Conservation (phyloP, 202 grass and related monocot species). For the Saccharum hybrid region DNA sequence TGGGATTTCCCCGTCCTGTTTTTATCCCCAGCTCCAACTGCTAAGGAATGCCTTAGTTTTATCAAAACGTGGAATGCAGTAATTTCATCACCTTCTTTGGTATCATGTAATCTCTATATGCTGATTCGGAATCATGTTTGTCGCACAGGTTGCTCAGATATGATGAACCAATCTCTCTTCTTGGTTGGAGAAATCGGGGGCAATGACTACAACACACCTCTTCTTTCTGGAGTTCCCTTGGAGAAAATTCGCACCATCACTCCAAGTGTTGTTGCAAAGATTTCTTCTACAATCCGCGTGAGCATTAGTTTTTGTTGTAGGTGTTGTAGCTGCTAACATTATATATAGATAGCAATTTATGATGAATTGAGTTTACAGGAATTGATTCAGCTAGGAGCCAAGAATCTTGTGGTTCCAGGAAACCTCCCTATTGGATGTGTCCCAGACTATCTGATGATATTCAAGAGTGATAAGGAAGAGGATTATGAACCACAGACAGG, state of each 20-base stretch:
- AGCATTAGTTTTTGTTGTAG: constrained; percentile 22
- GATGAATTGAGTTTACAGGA: constrained; percentile 49
- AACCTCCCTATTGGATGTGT: constrained; percentile 72
- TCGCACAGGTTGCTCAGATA: constrained; percentile 44
- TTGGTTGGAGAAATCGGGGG: constrained; percentile 84
- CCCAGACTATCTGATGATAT: constrained; percentile 55
- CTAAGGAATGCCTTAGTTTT: neutral
- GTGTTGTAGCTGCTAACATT: neutral
- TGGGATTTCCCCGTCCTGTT: neutral
- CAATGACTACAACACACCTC: constrained; percentile 83
- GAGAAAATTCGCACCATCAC: constrained; percentile 48
- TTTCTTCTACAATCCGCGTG: constrained; percentile 51
- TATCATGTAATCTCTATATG: neutral
- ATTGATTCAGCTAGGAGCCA: constrained; percentile 62
- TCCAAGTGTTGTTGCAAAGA: constrained; percentile 50
- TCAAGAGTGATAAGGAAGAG: constrained; percentile 52
- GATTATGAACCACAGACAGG: constrained; percentile 67
- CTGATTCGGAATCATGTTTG: neutral
- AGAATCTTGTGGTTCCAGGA: constrained; percentile 61
- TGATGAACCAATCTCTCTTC: constrained; percentile 63
- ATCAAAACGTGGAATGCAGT: neutral
- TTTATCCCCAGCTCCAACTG: neutral
- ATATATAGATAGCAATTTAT: constrained; percentile 27
- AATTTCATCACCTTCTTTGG: neutral
- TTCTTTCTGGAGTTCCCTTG: constrained; percentile 32